Evolutionary conservation across 225 moss, liverwort and hornwort species (phyloP).

Genomic region (Anthoceros angustus): DNA sequence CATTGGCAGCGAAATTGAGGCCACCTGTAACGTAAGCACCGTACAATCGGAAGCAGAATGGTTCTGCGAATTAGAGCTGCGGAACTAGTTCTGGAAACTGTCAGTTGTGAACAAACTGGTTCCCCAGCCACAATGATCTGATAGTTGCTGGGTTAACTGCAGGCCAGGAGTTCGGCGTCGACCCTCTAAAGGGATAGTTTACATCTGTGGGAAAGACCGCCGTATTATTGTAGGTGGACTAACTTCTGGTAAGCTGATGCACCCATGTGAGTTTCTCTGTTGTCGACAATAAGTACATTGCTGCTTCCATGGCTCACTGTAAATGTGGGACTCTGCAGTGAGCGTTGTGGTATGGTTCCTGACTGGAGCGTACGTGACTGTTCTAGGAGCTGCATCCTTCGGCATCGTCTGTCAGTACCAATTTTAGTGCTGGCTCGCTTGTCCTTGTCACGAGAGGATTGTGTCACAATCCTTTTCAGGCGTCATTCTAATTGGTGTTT

Average conservation of each 20-base stretch:
- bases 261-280: background rate
- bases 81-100: too few relatives aligned
- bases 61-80: too few relatives aligned
- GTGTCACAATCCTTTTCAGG: background rate
- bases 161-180: constrained; percentile 25
- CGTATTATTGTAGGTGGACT: constrained; percentile 24
- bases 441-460: too few relatives aligned
- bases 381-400: constrained; percentile 31
- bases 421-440: background rate
- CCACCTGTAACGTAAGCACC: constrained; percentile 21
- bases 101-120: too few relatives aligned
- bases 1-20: constrained; percentile 44
- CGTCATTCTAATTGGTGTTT: background rate
- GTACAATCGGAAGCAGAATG: background rate
- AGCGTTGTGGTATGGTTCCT: constrained; percentile 31
- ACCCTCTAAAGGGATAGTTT: constrained; percentile 27
- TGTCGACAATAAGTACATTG: too few relatives aligned
- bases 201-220: constrained; percentile 40
- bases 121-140: background rate
- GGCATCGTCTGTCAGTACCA: constrained; percentile 29
- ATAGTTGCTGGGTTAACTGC: background rate
- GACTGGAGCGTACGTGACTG: constrained; percentile 24
- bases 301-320: background rate
- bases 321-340: constrained; percentile 6
- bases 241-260: constrained; percentile 26